Evolutionary conservation across 768 basidiomycete species (phyloP).

Genomic region (Tephrocybe sp.): DNA sequence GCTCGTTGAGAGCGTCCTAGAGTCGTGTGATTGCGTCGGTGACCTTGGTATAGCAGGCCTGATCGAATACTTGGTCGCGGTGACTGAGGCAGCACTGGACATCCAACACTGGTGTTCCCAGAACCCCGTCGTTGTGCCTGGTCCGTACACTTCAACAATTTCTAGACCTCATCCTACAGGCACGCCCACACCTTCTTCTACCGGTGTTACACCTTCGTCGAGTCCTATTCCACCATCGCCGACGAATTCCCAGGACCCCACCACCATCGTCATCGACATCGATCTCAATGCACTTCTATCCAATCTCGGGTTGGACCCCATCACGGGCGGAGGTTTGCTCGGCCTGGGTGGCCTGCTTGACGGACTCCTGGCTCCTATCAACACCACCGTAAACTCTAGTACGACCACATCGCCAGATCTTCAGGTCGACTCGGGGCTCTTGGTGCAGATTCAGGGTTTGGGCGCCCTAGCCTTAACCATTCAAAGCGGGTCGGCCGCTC

Average conservation of each 20-base stretch:
- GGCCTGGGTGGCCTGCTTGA: background rate
- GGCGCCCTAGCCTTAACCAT: constrained; percentile 9
- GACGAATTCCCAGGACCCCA: constrained; percentile 10
- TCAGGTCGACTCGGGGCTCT: constrained; percentile 5
- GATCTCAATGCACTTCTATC: constrained; percentile 23
- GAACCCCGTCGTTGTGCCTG: constrained; percentile 7
- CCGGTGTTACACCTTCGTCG: background rate
- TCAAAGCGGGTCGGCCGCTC: constrained; percentile 3
- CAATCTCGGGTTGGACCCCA: constrained; percentile 20
- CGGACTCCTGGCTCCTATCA: background rate
- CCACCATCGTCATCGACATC: constrained; percentile 24
- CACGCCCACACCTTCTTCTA: background rate
- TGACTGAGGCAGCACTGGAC: constrained; percentile 6
- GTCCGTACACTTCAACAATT: background rate
- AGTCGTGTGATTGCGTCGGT: constrained; percentile 10
- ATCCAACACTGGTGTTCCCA: constrained; percentile 15
- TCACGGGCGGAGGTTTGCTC: background rate
- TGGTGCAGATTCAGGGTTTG: constrained; percentile 8
- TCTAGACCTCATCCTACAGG: background rate
- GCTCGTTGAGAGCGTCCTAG: background rate
- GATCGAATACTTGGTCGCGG: constrained; percentile 3
- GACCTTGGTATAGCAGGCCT: constrained; percentile 6
- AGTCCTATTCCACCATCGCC: background rate
- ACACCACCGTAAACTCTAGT: background rate
- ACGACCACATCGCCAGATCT: background rate